Percentiles rank a stretch among this genome's conserved stretches.
These are phyloP conservation scores for Aspergillus affinis DNA, from an alignment of 495 filamentous ascomycete genomes.

Conservation along the genomic window DNA sequence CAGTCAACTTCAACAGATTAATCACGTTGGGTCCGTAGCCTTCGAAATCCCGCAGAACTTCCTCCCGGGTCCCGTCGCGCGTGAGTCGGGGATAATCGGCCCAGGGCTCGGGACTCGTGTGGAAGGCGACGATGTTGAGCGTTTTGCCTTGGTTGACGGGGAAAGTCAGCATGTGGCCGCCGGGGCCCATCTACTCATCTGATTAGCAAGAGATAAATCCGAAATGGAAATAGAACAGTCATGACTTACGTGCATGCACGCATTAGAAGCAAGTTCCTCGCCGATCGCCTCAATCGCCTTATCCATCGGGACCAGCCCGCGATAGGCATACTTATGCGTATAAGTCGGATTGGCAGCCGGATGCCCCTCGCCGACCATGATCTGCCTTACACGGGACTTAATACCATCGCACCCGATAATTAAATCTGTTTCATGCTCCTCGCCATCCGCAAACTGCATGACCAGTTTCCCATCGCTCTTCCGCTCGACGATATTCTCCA, in stretches of 20 bases:
- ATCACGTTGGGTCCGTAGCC: conserved; percentile 37
- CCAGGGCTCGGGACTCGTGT: conserved; percentile 39
- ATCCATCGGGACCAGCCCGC: conserved; percentile 51
- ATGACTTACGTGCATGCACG: conserved; percentile 38
- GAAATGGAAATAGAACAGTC: background rate
- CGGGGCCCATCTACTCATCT: conserved; percentile 40
- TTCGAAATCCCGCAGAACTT: conserved; percentile 33
- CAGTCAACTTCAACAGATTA: conserved; percentile 25
- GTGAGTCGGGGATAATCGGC: conserved; percentile 24
- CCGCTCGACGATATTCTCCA: conserved; percentile 23
- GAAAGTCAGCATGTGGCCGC: conserved; percentile 48
- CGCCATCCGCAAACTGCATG: conserved; percentile 33
- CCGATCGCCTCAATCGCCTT: conserved; percentile 49
- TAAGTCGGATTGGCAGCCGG: conserved; percentile 40
- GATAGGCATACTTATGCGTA: conserved; percentile 51
- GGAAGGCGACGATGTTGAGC: conserved; percentile 42
- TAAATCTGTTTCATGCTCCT: conserved; percentile 34
- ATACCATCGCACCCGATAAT: conserved; percentile 63
- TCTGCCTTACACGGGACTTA: conserved; percentile 48
- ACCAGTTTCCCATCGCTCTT: conserved; percentile 26
- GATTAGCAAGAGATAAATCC: background rate
- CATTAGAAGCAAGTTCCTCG: conserved; percentile 44
- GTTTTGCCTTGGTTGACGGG: conserved; percentile 46
- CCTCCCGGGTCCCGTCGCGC: conserved; percentile 30
- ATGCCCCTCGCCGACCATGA: conserved; percentile 39